These are phyloP conservation scores for Vigna trinervia DNA, from an alignment of 306 rosid genomes.

Conservation along the genomic window DNA sequence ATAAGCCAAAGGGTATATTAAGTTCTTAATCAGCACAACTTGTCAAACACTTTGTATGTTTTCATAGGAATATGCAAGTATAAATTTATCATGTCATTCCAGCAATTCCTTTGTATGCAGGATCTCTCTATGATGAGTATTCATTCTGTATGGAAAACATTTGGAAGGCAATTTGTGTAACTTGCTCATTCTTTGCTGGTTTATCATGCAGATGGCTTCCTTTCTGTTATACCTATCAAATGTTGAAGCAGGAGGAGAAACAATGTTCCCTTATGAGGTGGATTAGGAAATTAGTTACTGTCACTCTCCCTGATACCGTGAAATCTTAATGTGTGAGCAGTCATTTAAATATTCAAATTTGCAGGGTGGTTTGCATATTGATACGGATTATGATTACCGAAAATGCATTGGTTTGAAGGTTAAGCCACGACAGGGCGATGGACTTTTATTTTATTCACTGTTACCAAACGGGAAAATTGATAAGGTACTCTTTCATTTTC, in stretches of 20 bases:
- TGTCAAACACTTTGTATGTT: not conserved
- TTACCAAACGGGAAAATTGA: slow-evolving; percentile 68
- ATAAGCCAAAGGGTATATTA: slow-evolving; percentile 81
- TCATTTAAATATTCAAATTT: slow-evolving; percentile 15
- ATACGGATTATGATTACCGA: slow-evolving; percentile 53
- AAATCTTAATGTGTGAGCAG: slow-evolving; percentile 13
- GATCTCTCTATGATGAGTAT: not conserved
- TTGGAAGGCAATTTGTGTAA: not conserved
- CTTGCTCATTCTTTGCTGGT: not conserved
- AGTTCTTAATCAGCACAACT: not conserved
- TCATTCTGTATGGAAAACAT: not conserved
- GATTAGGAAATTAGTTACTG: not conserved
- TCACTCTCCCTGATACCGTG: not conserved
- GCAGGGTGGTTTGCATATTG: slow-evolving; percentile 57
- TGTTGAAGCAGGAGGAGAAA: slow-evolving; percentile 76
- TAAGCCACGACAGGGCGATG: slow-evolving; percentile 71
- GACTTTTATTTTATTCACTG: slow-evolving; percentile 67
- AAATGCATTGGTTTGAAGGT: slow-evolving; percentile 71
- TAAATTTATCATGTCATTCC: not conserved
- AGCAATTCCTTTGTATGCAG: not conserved
- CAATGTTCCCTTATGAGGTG: slow-evolving; percentile 83
- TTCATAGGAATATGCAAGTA: not conserved
- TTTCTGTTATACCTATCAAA: slow-evolving; percentile 68
- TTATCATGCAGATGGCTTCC: slow-evolving; percentile 61
- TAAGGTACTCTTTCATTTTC: slow-evolving; percentile 46